Evolutionary conservation across 2,329 filamentous ascomycete species (phyloP).

Genomic region (Microcyclospora tardicrescens): DNA sequence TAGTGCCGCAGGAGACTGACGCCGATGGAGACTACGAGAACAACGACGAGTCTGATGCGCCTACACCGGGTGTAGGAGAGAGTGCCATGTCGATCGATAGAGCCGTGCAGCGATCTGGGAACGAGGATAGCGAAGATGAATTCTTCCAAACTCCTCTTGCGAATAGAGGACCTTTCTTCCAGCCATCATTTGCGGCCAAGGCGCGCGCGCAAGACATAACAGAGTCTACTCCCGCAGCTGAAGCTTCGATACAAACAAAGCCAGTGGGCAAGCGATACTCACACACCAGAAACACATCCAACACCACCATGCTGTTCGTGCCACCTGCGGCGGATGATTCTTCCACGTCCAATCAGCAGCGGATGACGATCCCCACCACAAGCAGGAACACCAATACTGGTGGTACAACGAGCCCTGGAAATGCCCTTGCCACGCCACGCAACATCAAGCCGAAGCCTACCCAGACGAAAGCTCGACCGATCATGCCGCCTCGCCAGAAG

Average conservation of each 20-base stretch:
- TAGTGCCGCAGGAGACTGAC: conserved; percentile 53
- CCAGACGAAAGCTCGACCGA: conserved; percentile 40
- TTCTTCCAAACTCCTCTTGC: conserved; percentile 33
- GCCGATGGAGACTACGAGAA: conserved; percentile 86
- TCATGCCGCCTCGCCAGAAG: conserved; percentile 34
- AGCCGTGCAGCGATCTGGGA: conserved; percentile 4
- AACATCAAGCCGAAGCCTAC: conserved; percentile 21
- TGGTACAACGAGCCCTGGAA: conserved; percentile 10
- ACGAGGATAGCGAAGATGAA: conserved; percentile 25
- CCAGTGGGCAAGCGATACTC: conserved; percentile 12
- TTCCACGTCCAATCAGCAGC: conserved; percentile 21
- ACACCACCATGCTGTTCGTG: conserved; percentile 73
- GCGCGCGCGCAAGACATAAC: conserved; percentile 14
- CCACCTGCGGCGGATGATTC: conserved; percentile 35
- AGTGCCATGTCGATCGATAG: conserved; percentile 19
- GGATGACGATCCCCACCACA: conserved; percentile 3
- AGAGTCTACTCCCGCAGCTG: conserved; percentile 18
- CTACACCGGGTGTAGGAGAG: conserved; percentile 20
- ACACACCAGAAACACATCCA: conserved; percentile 65
- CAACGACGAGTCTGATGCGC: conserved; percentile 53
- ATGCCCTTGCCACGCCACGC: conserved; percentile 22
- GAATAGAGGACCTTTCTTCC: conserved; percentile 10
- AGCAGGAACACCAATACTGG: conserved; percentile 18
- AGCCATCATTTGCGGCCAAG: conserved; percentile 14
- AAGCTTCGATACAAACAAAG: conserved; percentile 17